These are phyloP conservation scores for Leccinum incarnatum DNA, from an alignment of 768 basidiomycete species.

Conservation along the genomic window DNA sequence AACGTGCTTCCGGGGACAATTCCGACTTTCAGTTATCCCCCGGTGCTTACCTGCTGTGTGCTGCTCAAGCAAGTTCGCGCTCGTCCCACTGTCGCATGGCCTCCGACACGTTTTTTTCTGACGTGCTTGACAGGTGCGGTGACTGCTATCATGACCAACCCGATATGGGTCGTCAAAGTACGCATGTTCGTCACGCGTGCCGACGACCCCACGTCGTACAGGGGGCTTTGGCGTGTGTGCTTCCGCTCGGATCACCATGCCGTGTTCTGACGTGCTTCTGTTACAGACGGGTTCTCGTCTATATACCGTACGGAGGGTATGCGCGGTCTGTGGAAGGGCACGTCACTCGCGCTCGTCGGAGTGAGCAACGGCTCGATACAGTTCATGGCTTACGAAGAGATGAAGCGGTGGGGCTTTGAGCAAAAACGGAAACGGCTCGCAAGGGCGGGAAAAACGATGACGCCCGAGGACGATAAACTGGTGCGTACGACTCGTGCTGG, in stretches of 20 bases:
- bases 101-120: conserved; percentile 12
- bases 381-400: conserved; percentile 94
- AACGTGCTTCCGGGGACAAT: conserved; percentile 66
- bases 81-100: conserved; percentile 10
- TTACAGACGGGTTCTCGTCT: conserved; percentile 64
- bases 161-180: conserved; percentile 96
- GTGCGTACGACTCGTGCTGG: conserved; percentile 44
- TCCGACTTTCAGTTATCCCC: conserved; percentile 67
- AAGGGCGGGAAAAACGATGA: conserved; percentile 61
- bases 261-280: neutral
- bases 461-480: conserved; percentile 77
- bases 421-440: conserved; percentile 64
- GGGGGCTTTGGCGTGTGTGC: conserved; percentile 66
- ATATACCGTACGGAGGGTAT: conserved; percentile 75
- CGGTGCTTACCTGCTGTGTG: conserved; percentile 79
- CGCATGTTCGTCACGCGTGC: conserved; percentile 87
- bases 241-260: neutral
- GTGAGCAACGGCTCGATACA: conserved; percentile 94
- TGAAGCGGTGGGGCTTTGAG: conserved; percentile 89
- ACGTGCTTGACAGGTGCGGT: conserved; percentile 64
- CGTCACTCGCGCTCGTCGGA: conserved; percentile 83
- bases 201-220: conserved; percentile 70
- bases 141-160: conserved; percentile 94
- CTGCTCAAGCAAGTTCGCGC: conserved; percentile 93
- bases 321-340: conserved; percentile 82